Conservation (phyloP, 805 yeast genomes). For the Yarrowia sp. region DNA sequence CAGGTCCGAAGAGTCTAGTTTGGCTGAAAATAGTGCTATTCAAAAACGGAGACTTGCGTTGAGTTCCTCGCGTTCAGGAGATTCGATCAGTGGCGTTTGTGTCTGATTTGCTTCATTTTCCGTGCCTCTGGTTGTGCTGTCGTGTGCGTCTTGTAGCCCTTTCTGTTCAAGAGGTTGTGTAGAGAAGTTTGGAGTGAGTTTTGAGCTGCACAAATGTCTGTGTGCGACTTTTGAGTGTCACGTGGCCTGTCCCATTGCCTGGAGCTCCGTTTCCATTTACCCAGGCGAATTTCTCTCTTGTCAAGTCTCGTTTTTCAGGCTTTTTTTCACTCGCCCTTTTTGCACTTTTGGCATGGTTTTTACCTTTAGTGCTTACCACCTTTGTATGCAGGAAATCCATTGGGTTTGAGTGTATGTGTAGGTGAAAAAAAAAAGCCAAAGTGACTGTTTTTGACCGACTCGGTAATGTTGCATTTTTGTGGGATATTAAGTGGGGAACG, state of each 20-base stretch:
- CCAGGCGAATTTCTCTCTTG: neutral
- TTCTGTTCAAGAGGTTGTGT: neutral
- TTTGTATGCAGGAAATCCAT: conserved; percentile 17
- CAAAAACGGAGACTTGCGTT: neutral
- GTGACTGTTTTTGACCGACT: conserved; percentile 15
- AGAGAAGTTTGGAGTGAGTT: neutral
- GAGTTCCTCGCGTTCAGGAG: neutral
- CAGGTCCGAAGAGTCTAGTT: neutral
- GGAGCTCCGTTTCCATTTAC: neutral
- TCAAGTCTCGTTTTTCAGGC: neutral
- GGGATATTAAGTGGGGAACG: neutral
- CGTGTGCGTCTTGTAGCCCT: neutral
- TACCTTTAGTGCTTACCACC: conserved; percentile 5
- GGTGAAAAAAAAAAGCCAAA: neutral
- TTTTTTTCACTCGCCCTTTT: neutral
- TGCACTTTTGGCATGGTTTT: neutral
- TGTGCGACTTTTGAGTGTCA: neutral
- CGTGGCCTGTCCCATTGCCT: neutral
- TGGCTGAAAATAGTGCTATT: neutral
- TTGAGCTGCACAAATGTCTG: neutral
- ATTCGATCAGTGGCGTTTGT: no score
- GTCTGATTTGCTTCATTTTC: no score
- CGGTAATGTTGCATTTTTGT: conserved; percentile 1
- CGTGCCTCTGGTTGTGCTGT: neutral
- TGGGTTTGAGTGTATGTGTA: neutral